Evolutionary conservation across 73 alveolate species (phyloP), one percentile per base, ranked within the genome.

Genomic region (Paramecium sonneborni): DNA sequence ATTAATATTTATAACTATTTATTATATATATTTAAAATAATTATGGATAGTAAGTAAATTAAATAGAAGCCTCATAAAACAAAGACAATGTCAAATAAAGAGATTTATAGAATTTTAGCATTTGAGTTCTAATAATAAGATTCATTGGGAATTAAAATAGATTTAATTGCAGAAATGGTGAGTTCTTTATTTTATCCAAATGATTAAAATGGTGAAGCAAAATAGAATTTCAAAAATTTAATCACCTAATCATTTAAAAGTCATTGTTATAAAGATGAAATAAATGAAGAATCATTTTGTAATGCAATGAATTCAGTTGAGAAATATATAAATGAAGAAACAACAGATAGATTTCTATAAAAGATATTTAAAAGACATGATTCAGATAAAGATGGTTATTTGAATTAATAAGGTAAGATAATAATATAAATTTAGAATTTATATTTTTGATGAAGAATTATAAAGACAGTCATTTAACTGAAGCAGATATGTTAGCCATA

Each of bases 271-370:
- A 88, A 88, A 23, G 94, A 88, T 38, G 94, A 88, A 38, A 88
- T 88, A 5, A 69, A 58, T 37, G 94, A 88, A 10, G 85, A 88
- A 24, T 68, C 85, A 43, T 88, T 88, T 82, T 88, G 94, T 57
- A 41, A 56, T 39, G 94, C 94, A 2, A 88, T 88, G 94, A 82
- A 88, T 69, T 88, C 94, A 10, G 87, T 88, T 37, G 94, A 88
- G 41, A 88, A 88, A 88, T 88, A 88, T 48, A 88, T 88, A 18
- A 88, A 88, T 44, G 94, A 88, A 38, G 94, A 88, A 14, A 88
- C 94, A 14, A 69, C 85, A 38, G 94, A 88, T 28, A 88, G 91
- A 69, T 88, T 88, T 44, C 56, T 88, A 23, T 20, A 88, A 48
- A 88, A 88, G 37, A 88, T 88, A 41, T 88, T 88, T 52, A 88